A percentile compares a stretch with the other conserved stretches of the same genome.
phyloP scores from a whole-genome alignment of 2,329 filamentous ascomycete genomes.

The Coleophoma cylindrospora region DNA sequence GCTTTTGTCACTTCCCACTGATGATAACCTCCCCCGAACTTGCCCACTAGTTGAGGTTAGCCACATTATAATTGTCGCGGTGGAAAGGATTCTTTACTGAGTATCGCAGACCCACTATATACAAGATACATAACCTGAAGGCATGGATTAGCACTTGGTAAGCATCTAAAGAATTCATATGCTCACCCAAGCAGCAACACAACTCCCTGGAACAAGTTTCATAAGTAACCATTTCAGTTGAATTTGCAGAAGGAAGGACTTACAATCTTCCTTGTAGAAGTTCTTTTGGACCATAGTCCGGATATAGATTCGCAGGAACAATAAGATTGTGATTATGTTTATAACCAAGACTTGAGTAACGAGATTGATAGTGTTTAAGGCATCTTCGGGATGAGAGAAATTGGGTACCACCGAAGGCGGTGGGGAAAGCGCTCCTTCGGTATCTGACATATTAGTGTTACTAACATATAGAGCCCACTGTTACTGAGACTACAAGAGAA shows the following conservation, averaged over 20 bases:
- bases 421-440: not conserved
- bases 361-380: not conserved
- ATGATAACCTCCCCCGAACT: slow-evolving; percentile 8
- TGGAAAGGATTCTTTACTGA: not conserved
- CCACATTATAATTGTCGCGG: not conserved
- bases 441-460: not conserved
- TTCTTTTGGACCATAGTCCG: not conserved
- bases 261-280: not conserved
- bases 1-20: slow-evolving; percentile 8
- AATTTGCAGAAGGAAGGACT: not conserved
- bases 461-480: too few species aligned
- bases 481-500: too few species aligned
- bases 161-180: not conserved
- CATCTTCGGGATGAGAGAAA: not conserved
- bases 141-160: too few species aligned
- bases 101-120: not conserved
- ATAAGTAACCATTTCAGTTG: not conserved
- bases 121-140: not conserved
- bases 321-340: not conserved
- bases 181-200: not conserved
- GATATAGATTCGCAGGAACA: not conserved
- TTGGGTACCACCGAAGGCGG: not conserved
- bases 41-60: slow-evolving; percentile 2
- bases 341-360: not conserved
- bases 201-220: not conserved